Percentiles rank a stretch among this genome's conserved stretches.
phyloP scores from a whole-genome alignment of 352 stramenopile genomes.

The Plasmopara muralis region DNA sequence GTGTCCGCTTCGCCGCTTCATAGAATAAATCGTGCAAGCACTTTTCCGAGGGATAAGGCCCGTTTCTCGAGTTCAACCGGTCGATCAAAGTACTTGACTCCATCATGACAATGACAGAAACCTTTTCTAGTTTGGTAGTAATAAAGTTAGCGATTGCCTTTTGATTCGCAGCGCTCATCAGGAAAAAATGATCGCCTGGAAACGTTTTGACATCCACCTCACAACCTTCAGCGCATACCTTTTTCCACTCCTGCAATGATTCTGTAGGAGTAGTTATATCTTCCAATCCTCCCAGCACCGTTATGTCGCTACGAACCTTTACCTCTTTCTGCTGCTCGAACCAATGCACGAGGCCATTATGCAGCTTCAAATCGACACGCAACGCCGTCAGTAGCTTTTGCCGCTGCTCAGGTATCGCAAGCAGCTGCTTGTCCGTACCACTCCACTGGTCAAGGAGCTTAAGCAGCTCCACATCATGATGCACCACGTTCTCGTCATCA shows the following conservation, averaged over 20 bases:
- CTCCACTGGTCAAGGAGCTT: slow-evolving; percentile 47
- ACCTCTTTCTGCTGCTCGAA: slow-evolving; percentile 19
- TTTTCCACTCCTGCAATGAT: slow-evolving; percentile 34
- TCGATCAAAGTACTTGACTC: slow-evolving; percentile 46
- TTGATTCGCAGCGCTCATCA: slow-evolving; percentile 32
- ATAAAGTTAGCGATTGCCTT: slow-evolving; percentile 30
- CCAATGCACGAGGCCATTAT: slow-evolving; percentile 45
- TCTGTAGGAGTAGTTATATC: slow-evolving; percentile 33
- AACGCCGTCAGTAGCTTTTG: slow-evolving; percentile 29
- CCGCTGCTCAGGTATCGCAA: slow-evolving; percentile 38
- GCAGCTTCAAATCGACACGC: slow-evolving; percentile 41
- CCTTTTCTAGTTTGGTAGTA: slow-evolving; percentile 29
- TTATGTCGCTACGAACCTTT: slow-evolving; percentile 29
- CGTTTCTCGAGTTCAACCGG: slow-evolving; percentile 41
- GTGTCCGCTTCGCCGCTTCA: slow-evolving; percentile 54
- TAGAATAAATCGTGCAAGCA: slow-evolving; percentile 82
- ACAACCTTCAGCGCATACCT: slow-evolving; percentile 19
- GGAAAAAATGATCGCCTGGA: slow-evolving; percentile 54
- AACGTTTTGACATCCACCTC: slow-evolving; percentile 42
- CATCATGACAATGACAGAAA: slow-evolving; percentile 28
- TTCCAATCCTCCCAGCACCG: slow-evolving; percentile 45
- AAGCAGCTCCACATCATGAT: slow-evolving; percentile 33
- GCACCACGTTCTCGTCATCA: slow-evolving; percentile 22
- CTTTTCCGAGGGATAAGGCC: slow-evolving; percentile 54
- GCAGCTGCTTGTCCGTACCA: slow-evolving; percentile 48